phyloP scores from a whole-genome alignment of 208 protist species.

The Acanthamoeba healyi region DNA sequence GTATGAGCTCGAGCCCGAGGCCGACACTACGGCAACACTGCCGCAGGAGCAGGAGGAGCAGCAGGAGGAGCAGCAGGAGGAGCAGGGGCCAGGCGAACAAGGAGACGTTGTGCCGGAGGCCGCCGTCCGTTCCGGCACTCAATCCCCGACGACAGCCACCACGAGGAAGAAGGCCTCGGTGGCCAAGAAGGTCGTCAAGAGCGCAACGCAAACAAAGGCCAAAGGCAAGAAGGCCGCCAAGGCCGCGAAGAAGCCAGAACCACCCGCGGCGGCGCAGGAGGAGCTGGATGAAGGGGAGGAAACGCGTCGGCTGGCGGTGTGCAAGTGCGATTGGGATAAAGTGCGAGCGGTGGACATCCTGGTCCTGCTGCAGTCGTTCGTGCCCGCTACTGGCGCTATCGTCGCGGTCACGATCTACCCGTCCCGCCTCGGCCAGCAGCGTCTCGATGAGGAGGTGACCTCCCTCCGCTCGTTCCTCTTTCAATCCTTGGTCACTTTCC shows the following conservation, averaged over 20 bases:
- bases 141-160: no score
- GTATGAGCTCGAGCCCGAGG: constrained; percentile 3
- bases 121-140: no score
- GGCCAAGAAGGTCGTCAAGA: no score
- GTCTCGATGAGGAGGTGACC: constrained; percentile 93
- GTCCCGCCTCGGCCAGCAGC: constrained; percentile 95
- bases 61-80: not conserved
- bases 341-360: constrained; percentile 94
- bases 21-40: not conserved
- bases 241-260: not conserved
- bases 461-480: constrained; percentile 82
- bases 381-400: constrained; percentile 95
- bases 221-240: not conserved
- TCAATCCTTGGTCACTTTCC: not conserved
- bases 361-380: constrained; percentile 96
- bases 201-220: not conserved
- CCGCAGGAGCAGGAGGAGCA: not conserved
- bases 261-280: not conserved
- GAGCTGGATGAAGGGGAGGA: constrained; percentile 80
- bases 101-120: no score
- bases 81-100: not conserved
- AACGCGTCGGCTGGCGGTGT: constrained; percentile 94
- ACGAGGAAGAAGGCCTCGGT: no score
- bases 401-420: constrained; percentile 95
- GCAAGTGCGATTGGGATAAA: constrained; percentile 98